Conservation (phyloP, 306 rosid species). For the Rosa persica region DNA sequence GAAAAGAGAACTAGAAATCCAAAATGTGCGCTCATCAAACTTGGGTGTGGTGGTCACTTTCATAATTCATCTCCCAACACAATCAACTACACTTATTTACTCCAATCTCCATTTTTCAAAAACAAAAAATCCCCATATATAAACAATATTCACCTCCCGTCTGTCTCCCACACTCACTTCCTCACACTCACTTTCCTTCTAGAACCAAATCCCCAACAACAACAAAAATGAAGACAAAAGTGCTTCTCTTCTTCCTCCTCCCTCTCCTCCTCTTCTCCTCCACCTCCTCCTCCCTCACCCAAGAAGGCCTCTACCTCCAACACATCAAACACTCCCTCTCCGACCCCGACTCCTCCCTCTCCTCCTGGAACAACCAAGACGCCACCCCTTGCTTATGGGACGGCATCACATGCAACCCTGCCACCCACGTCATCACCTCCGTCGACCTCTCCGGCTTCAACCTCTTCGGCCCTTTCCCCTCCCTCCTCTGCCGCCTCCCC, state of each 20-base stretch:
- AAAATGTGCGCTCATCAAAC: not conserved
- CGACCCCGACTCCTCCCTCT: constrained; percentile 50
- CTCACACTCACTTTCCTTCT: not conserved
- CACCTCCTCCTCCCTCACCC: constrained; percentile 41
- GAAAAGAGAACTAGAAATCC: not conserved
- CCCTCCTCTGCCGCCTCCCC: constrained; percentile 56
- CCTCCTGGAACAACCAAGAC: constrained; percentile 58
- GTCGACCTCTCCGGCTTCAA: constrained; percentile 59
- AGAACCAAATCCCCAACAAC: constrained; percentile 7
- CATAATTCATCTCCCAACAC: constrained; percentile 15
- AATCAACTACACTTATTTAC: not conserved
- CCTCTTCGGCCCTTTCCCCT: constrained; percentile 56
- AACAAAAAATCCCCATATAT: not conserved
- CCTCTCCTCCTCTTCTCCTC: constrained; percentile 14
- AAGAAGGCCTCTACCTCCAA: constrained; percentile 58
- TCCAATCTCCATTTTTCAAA: not conserved
- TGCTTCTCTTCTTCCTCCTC: constrained; percentile 20
- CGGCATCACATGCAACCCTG: constrained; percentile 53
- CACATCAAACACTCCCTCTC: constrained; percentile 50
- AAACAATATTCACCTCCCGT: not conserved
- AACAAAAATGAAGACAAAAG: not conserved
- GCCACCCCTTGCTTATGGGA: constrained; percentile 65
- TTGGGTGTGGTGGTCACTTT: not conserved
- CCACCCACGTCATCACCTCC: constrained; percentile 36
- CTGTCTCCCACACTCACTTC: not conserved